Base-by-base conservation (phyloP, 2,329 filamentous ascomycete genomes). In the Cordyceps tenuipes region DNA sequence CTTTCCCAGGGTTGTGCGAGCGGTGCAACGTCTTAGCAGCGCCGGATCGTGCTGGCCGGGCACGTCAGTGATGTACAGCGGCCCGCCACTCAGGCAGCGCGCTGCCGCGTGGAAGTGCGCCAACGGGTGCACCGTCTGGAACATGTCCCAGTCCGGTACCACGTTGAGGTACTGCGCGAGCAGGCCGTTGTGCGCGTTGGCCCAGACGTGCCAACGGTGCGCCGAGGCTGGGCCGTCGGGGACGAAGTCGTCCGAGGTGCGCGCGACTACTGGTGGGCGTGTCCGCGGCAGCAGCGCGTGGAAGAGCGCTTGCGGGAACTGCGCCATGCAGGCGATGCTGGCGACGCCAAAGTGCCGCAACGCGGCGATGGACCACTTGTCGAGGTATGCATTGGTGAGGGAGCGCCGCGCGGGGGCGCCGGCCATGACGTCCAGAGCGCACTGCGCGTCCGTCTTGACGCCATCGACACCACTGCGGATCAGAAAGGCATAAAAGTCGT, bases 141-240 rank as follows among this genome's bases (percentile, higher is more conserved):
- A 87, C 84, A 87, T 87, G 65, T 87, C 84, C 82, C 84, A 87
- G 71, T 97, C 92, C 0, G 94, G 93, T 0, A 97, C 75, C 1
- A 91, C 83, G 66, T 97, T 96, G 36, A 97, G 78, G 68, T 94
- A 87, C 63, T 90, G 86, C 2, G 88, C 92, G 15, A 97, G 77
- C 0, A 97, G 78, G 36, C 84, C 81, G 70, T 96, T 97, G 73
- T 97, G 89, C 0, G 93, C 93, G 69, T 97, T 99, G 64, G 88
- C 85, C 79, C 95, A 99, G 41, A 97, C 82, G 71, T 99, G 94
- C 93, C 94, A 99, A 0, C 92, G 84, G 63, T 99, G 94, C 7
- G 88, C 91, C 0, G 84, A 82, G 0, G 87, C 83, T 4, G 91
- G 12, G 39, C 13, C 82, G 49, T 91, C 84, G 0, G 94, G 94